Evolutionary conservation across 1,284 basidiomycete genomes (phyloP).

Genomic region (Cutaneotrichosporon dermatis): DNA sequence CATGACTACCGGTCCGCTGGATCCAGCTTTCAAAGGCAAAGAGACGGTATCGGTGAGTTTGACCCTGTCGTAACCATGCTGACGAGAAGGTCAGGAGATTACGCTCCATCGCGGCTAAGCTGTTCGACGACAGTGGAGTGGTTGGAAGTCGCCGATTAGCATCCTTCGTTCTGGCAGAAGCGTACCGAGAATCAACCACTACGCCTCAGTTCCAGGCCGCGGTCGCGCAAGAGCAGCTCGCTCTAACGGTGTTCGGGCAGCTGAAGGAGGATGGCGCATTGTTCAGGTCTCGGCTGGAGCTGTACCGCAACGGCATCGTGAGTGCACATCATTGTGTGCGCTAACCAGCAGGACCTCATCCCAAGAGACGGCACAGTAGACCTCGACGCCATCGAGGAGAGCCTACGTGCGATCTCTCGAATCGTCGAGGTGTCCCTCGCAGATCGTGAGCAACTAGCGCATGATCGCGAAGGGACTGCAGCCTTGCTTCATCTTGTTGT

Average conservation of each 20-base stretch:
- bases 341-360: constrained; percentile 9
- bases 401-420: constrained; percentile 1
- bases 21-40: constrained; percentile 19
- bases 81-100: constrained; percentile 22
- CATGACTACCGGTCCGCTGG: constrained; percentile 20
- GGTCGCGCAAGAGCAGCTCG: not conserved
- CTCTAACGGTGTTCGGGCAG: constrained; percentile 4
- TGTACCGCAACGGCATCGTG: constrained; percentile 33
- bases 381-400: constrained; percentile 5
- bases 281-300: constrained; percentile 21
- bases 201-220: not conserved
- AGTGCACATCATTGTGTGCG: not conserved
- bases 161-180: constrained; percentile 12
- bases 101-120: constrained; percentile 8
- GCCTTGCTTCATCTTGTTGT: not conserved
- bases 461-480: not conserved
- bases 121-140: not conserved
- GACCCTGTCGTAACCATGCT: not conserved
- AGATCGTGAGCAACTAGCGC: not conserved
- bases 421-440: not conserved
- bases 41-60: constrained; percentile 16
- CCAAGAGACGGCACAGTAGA: constrained; percentile 9
- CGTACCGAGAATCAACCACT: constrained; percentile 3
- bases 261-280: constrained; percentile 13
- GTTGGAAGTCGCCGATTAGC: constrained; percentile 23